Base-by-base conservation (phyloP, 2,329 filamentous ascomycete genomes). In the Nectriaceae sp. region DNA sequence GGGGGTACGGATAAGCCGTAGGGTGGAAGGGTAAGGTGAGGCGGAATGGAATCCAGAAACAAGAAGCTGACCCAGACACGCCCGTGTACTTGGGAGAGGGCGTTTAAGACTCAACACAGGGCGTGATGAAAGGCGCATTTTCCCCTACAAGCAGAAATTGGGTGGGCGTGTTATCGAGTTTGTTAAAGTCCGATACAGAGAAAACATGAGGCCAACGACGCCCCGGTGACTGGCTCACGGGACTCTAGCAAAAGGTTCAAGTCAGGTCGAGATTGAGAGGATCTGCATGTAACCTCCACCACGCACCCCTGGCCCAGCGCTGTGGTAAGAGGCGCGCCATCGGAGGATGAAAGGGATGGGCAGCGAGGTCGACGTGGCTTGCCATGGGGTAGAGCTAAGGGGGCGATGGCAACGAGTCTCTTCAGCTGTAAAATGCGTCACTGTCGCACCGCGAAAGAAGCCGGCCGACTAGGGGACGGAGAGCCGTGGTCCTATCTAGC, bases 281-380 rank as follows among this genome's bases (percentile, higher is more conserved):
- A 64, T 64, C 57, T 50, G 51, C 58, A 47, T 51, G 47, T 44
- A 47, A 49, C 50, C 39, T 52, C 48, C 57, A 48, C 52, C 45
- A 45, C 35, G 22, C 54, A 57, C 53, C 56, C 59, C 54, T 57
- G 56, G 60, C 52, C 54, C 60, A 47, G 51, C 50, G 53, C 47
- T 41, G 57, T 63, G 62, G 61, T 54, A 59, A 53, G 42, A 43
- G 35, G 52, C 58, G 58, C 46, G 45, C 55, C 44, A 50, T 33
- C 26, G 47, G 52, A 59, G 57, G 53, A 60, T 62, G 50, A 56
- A 62, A 55, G 59, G 55, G 56, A 58, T 47, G 48, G 49, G 53
- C 55, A 47, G 55, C 50, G 36, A 45, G 45, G 51, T 57, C 46
- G 51, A 55, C 47, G 57, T 62, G 59, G 59, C 59, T 62, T 62